Base-by-base conservation (phyloP, 345 rosid species). In the Cardamine occulta region DNA sequence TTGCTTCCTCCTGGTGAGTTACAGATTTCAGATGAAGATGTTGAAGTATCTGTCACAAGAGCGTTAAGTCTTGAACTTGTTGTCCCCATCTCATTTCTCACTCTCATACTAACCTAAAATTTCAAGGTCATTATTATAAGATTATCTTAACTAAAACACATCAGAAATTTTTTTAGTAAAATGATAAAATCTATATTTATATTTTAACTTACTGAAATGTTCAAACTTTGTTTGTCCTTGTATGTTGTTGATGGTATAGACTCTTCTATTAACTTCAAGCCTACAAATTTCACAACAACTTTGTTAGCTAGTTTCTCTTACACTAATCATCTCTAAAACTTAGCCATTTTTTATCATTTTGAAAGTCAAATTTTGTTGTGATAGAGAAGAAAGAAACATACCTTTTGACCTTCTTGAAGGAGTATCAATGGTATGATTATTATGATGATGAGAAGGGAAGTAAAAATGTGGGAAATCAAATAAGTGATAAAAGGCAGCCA, bases 381-480 rank as follows among this genome's bases (percentile, higher is more conserved):
- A 52, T 40, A 57, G 58, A 74, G 34, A 44, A 19, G 18, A 61
- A 71, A 9, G 18, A 61, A 71, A 9, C n/a, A 37, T 42, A 73
- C 81, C 74, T 78, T 72, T 78, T 40, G 81, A 67, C 17, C 40
- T 78, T 48, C 40, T 78, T 48, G 74, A 60, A 66, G 74, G 59
- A 73, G 81, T 67, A 35, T 66, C 64, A 78, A 40, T 59, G 44
- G 59, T 6, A n/a, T 47, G 21, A 24, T 54, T 3, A 24, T 54
- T 3, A 54, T 75, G 83, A 47, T 80, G 88, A 77, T 76, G 59
- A 47, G 84, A 79, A 70, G 86, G 78, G 66, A 82, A 75, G 40
- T 85, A 88, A 26, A 83, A 77, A 59, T 80, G 87, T 70, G 88
- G 93, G 39, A 88, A 90, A 80, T 89, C 93, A 76, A 92, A 90